These are phyloP conservation scores for Alternaria triticina DNA, from an alignment of 2,329 filamentous ascomycete species.

Conservation along the genomic window DNA sequence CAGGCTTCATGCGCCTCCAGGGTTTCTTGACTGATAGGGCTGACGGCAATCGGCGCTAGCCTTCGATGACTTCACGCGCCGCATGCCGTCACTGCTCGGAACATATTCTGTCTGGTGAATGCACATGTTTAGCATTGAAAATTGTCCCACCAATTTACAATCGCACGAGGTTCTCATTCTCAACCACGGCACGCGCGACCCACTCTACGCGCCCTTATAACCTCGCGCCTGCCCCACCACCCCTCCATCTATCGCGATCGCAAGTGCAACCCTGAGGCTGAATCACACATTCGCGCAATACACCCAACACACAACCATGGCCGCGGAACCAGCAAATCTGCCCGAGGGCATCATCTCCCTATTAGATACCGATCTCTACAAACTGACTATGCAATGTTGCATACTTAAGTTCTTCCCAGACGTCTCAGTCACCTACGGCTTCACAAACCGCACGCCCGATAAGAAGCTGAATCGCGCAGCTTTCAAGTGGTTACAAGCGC, in stretches of 20 bases:
- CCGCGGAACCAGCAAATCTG: conserved; percentile 24
- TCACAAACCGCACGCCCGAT: conserved; percentile 92
- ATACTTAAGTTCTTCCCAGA: conserved; percentile 91
- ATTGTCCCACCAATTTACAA: background rate
- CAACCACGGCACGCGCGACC: background rate
- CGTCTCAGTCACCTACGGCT: conserved; percentile 82
- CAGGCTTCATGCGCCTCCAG: conserved; percentile 9
- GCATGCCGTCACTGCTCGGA: conserved; percentile 13
- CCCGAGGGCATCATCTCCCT: conserved; percentile 53
- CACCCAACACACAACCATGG: conserved; percentile 27
- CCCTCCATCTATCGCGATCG: conserved; percentile 30
- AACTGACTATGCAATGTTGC: conserved; percentile 93
- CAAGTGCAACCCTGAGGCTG: conserved; percentile 7
- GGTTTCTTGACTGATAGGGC: conserved; percentile 17
- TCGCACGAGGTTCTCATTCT: background rate
- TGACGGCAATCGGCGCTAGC: conserved; percentile 19
- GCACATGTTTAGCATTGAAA: background rate
- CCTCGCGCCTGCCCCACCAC: conserved; percentile 34
- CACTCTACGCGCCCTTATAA: conserved; percentile 4
- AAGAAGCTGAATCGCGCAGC: conserved; percentile 87
- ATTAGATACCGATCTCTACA: conserved; percentile 77
- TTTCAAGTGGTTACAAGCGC: conserved; percentile 82
- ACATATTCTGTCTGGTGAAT: background rate
- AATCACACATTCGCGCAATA: background rate
- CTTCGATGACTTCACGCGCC: conserved; percentile 16